Evolutionary conservation across 306 rosid species (phyloP).

Genomic region (Geum urbanum): DNA sequence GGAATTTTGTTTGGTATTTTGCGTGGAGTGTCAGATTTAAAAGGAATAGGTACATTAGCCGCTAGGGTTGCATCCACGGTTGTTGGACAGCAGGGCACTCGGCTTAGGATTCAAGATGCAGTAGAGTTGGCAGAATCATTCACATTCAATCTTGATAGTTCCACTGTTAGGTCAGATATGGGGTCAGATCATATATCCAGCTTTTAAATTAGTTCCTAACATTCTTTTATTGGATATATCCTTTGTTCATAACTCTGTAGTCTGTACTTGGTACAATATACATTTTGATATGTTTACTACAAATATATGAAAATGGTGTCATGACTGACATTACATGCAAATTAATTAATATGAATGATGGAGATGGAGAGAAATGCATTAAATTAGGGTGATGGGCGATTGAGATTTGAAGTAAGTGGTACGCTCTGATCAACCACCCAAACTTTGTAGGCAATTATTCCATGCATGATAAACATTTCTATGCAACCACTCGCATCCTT

Average conservation of each 20-base stretch:
- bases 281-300: neutral
- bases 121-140: constrained; percentile 62
- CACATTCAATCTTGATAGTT: constrained; percentile 32
- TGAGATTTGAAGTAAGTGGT: too few species aligned
- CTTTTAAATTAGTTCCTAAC: constrained; percentile 29
- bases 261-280: constrained; percentile 18
- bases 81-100: constrained; percentile 90
- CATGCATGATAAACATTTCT: too few species aligned
- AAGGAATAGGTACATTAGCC: constrained; percentile 72
- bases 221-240: constrained; percentile 30
- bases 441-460: too few species aligned
- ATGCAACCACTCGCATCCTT: too few species aligned
- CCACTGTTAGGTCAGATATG: constrained; percentile 47
- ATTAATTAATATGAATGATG: too few species aligned
- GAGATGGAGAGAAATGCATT: too few species aligned
- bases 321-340: too few species aligned
- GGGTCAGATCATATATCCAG: constrained; percentile 79
- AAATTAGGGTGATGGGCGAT: too few species aligned
- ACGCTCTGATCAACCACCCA: too few species aligned
- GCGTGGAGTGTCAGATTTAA: constrained; percentile 65
- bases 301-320: too few species aligned
- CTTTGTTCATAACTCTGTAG: neutral
- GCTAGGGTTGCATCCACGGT: constrained; percentile 86
- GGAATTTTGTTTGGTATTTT: constrained; percentile 72
- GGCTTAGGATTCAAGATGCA: constrained; percentile 78